phyloP scores from a whole-genome alignment of 768 basidiomycete species.

The Suillus luteus region DNA sequence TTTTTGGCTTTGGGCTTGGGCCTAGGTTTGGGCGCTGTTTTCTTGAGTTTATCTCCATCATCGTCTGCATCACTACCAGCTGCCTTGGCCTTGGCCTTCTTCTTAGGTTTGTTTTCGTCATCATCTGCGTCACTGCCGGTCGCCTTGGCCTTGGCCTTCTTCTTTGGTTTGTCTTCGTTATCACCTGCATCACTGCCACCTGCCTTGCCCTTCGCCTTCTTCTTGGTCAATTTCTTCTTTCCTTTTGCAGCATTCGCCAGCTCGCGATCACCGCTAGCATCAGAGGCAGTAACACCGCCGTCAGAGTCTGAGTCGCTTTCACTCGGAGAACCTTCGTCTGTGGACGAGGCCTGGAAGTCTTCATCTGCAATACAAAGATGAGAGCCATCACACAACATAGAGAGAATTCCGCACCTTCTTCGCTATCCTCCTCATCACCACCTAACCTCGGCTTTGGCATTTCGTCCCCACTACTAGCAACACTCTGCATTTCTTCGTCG shows the following conservation, averaged over 20 bases:
- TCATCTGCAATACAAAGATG: slow-evolving; percentile 54
- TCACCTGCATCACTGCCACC: slow-evolving; percentile 43
- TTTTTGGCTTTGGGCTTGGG: slow-evolving; percentile 45
- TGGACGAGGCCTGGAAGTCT: slow-evolving; percentile 86
- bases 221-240: slow-evolving; percentile 39
- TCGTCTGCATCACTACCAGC: slow-evolving; percentile 35
- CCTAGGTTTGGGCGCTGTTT: slow-evolving; percentile 47
- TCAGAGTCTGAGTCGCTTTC: slow-evolving; percentile 62
- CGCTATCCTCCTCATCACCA: slow-evolving; percentile 73
- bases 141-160: slow-evolving; percentile 47
- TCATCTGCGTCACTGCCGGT: slow-evolving; percentile 34
- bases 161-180: slow-evolving; percentile 44
- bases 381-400: slow-evolving; percentile 5
- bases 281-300: slow-evolving; percentile 79
- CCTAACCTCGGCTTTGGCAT: slow-evolving; percentile 51
- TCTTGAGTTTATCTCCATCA: slow-evolving; percentile 41
- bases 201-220: slow-evolving; percentile 47
- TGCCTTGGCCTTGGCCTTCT: slow-evolving; percentile 46
- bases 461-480: slow-evolving; percentile 68
- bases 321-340: slow-evolving; percentile 87
- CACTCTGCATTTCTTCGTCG: slow-evolving; percentile 85
- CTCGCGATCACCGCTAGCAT: slow-evolving; percentile 79
- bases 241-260: slow-evolving; percentile 44
- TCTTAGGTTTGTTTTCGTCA: slow-evolving; percentile 42
- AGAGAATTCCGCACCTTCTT: slow-evolving; percentile 51